Conservation (phyloP, 257 asterid genomes). For the Rauvolfia tetraphylla region DNA sequence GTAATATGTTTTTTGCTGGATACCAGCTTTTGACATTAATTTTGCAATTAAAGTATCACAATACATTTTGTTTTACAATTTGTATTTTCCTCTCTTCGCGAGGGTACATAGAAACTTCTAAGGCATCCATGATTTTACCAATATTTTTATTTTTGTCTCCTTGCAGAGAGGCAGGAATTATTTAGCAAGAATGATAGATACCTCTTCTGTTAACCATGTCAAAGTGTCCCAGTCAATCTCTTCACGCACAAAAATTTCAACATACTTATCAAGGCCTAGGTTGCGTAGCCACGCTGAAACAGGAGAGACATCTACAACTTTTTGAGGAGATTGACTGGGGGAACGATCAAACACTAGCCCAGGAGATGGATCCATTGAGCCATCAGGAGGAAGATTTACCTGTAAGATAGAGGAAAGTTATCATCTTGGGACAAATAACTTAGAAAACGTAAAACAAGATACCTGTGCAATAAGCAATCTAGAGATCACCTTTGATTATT, state of each 20-base stretch:
- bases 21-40: not conserved
- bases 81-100: not conserved
- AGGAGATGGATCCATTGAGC: constrained; percentile 36
- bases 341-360: constrained; percentile 67
- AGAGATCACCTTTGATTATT: not conserved
- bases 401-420: constrained; percentile 29
- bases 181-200: constrained; percentile 18
- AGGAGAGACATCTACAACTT: constrained; percentile 38
- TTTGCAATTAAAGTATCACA: not conserved
- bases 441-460: not conserved
- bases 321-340: constrained; percentile 41
- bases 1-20: not conserved
- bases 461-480: not conserved
- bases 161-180: not conserved
- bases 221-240: constrained; percentile 89
- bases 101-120: not conserved
- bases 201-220: constrained; percentile 88
- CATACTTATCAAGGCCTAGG: constrained; percentile 79
- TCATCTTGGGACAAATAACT: not conserved
- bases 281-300: constrained; percentile 69
- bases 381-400: constrained; percentile 45
- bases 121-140: not conserved
- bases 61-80: not conserved
- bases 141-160: not conserved
- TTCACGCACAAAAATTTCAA: constrained; percentile 58